Evolutionary conservation across 345 rosid genomes (phyloP).

Genomic region (Acer negundo): DNA sequence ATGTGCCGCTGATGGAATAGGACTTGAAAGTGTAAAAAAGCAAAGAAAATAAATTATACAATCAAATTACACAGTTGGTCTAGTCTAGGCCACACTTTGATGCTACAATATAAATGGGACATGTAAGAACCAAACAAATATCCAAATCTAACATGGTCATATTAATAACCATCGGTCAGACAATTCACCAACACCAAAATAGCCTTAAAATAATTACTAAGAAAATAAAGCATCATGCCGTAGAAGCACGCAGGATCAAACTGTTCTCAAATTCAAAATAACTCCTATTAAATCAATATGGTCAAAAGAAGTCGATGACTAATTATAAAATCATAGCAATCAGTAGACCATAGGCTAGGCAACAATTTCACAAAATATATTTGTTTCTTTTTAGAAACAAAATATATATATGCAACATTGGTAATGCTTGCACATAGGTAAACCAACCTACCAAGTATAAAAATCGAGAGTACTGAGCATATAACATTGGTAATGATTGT

Average conservation of each 20-base stretch:
- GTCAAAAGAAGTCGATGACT: background rate
- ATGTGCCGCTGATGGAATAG: background rate
- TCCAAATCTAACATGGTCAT: background rate
- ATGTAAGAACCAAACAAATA: background rate
- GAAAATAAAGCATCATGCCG: background rate
- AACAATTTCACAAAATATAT: background rate
- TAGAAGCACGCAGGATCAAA: background rate
- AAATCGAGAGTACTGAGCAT: conserved; percentile 89
- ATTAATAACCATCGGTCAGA: background rate
- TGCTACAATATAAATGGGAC: background rate
- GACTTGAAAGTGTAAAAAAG: background rate
- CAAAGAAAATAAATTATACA: background rate
- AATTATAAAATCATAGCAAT: background rate
- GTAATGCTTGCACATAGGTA: background rate
- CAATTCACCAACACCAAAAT: background rate
- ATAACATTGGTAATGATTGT: conserved; percentile 67
- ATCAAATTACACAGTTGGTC: background rate
- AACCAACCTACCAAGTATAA: conserved; percentile 60
- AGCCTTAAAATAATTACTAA: background rate
- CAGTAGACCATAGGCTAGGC: background rate
- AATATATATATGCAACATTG: background rate
- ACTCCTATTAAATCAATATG: background rate
- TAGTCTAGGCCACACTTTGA: background rate
- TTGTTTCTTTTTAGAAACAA: background rate
- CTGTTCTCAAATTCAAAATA: background rate